Conservation (phyloP, 257 asterid genomes). For the Solanum infundibuliforme region DNA sequence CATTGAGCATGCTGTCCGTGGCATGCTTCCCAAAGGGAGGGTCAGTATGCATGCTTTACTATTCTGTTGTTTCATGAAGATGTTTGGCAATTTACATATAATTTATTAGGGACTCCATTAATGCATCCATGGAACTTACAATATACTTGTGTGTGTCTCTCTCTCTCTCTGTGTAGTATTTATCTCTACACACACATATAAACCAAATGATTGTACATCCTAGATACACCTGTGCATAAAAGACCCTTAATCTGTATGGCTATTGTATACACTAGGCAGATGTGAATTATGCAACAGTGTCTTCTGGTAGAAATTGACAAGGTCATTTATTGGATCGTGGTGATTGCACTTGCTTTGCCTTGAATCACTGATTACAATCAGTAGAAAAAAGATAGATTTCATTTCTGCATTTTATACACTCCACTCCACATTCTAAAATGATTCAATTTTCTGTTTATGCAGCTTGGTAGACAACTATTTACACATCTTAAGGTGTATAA, state of each 20-base stretch:
- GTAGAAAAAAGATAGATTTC: background rate
- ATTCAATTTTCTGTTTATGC: constrained; percentile 17
- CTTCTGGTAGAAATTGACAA: background rate
- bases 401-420: background rate
- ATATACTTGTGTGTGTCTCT: too few relatives aligned
- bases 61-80: background rate
- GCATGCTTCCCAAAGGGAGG: constrained; percentile 98
- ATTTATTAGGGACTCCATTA: background rate
- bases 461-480: constrained; percentile 85
- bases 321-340: background rate
- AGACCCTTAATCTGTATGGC: background rate
- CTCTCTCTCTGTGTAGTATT: background rate
- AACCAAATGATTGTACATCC: background rate
- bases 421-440: background rate
- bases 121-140: background rate
- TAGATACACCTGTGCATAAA: background rate
- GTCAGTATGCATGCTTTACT: constrained; percentile 31
- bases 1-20: constrained; percentile 94
- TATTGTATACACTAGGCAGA: background rate
- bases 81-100: background rate
- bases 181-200: background rate
- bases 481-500: constrained; percentile 82
- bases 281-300: background rate
- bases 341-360: background rate
- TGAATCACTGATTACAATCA: background rate